Evolutionary conservation across 345 rosid genomes (phyloP), one percentile per base, ranked within the genome.

Genomic region (Hypericum perforatum): DNA sequence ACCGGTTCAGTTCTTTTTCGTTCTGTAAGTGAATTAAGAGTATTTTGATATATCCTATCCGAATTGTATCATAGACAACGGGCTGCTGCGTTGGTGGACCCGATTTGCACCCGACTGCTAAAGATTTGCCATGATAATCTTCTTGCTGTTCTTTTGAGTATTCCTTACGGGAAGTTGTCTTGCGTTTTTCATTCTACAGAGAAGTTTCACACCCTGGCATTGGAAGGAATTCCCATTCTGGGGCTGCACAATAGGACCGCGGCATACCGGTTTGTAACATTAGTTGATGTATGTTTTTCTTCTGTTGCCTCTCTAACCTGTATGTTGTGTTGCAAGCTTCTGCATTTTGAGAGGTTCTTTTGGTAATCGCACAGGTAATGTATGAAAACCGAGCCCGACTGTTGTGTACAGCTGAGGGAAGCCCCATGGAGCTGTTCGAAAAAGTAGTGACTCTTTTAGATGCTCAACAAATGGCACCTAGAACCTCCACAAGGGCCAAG

Each of bases 221-320:
- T 92, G 67, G 97, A 88, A 56, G 95, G 80, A 58, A 63, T 92
- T 36, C 98, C 98, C 0, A 65, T 77, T 50, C 79, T 92, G 52
- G 95, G 95, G 53, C 91, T 85, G 49, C 78, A 82, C 63, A 92
- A 88, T 53, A 71, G 95, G 61, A 70, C 89, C 16, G 80, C 98
- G 40, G 98, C 98, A 6, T 85, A 85, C 71, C 88, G 98, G 54
- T 92, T 92, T 61, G 91, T 84, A 64, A 88, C 97, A 39, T 74
- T 92, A 54, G 94, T 92, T 51, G 98, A 92, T 67, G 98, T 88
- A 71, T 59, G 91, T 45, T 39, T 16, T 6, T 44, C 32, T 22
- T 22, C 32, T 37, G 9, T 37, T 7, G 8, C 1, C 38, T 43
- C 7, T 10, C 22, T 39, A 37, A 16, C 48, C 37, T 6, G 39